Percentiles rank a stretch among this genome's conserved stretches.
Conservation (phyloP, 768 basidiomycete genomes). For the Tricholoma bakamatsutake region DNA sequence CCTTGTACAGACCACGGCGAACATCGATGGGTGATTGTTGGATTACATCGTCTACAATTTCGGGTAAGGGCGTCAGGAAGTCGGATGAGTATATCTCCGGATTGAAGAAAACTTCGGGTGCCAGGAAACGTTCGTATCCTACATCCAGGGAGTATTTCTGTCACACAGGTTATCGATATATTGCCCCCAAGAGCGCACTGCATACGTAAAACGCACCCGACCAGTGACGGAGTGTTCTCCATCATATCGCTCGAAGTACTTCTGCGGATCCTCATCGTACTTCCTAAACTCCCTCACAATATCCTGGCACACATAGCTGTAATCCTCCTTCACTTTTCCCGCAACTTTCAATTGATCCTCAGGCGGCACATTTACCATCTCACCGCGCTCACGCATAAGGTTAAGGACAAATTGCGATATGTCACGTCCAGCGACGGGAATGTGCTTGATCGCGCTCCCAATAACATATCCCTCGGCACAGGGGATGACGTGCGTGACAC, state of each 20-base stretch:
- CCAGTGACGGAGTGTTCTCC: slow-evolving; percentile 93
- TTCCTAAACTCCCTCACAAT: slow-evolving; percentile 99
- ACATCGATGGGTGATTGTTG: slow-evolving; percentile 96
- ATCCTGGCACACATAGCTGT: slow-evolving; percentile 97
- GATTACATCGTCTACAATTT: slow-evolving; percentile 95
- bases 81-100: slow-evolving; percentile 98
- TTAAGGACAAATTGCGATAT: slow-evolving; percentile 96
- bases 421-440: slow-evolving; percentile 97
- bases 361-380: slow-evolving; percentile 84
- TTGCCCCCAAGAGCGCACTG: not conserved
- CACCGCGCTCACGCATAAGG: slow-evolving; percentile 91
- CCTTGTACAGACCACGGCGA: slow-evolving; percentile 94
- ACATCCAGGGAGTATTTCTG: slow-evolving; percentile 94
- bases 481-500: slow-evolving; percentile 97
- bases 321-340: slow-evolving; percentile 94
- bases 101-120: slow-evolving; percentile 99
- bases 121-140: slow-evolving; percentile 98
- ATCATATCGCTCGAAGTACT: slow-evolving; percentile 90
- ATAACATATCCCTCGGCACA: slow-evolving; percentile 98
- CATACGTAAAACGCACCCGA: slow-evolving; percentile 46
- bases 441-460: slow-evolving; percentile 97
- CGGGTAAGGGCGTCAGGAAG: slow-evolving; percentile 92
- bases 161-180: not conserved
- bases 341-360: slow-evolving; percentile 93
- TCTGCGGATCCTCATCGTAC: slow-evolving; percentile 93